phyloP scores from a whole-genome alignment of 2,329 filamentous ascomycete genomes.

The Didymella pinodella region DNA sequence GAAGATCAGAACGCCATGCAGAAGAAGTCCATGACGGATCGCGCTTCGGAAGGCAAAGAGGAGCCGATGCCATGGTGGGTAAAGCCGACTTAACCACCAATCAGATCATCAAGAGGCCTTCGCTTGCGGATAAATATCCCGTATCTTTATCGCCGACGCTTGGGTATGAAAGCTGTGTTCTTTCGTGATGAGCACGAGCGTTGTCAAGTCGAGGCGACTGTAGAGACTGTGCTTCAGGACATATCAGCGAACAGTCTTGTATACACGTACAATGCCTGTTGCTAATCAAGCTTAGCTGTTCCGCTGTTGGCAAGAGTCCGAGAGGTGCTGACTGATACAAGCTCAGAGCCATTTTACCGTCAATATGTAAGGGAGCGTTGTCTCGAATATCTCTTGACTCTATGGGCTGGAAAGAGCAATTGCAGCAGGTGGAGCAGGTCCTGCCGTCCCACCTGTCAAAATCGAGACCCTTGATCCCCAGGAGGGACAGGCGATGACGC shows the following conservation, averaged over 20 bases:
- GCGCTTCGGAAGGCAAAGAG: slow-evolving; percentile 18
- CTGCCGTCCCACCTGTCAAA: background rate
- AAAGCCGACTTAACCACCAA: slow-evolving; percentile 29
- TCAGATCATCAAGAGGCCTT: slow-evolving; percentile 1
- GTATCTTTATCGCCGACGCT: background rate
- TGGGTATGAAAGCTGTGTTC: background rate
- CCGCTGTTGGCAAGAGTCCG: background rate
- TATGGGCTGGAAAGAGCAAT: slow-evolving; percentile 2
- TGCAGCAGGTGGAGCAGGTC: slow-evolving; percentile 5
- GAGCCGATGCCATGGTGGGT: slow-evolving; percentile 22
- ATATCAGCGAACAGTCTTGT: background rate
- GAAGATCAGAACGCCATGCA: slow-evolving; percentile 2
- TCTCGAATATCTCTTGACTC: background rate
- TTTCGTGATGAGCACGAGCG: background rate
- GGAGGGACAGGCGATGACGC: background rate
- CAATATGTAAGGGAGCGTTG: background rate
- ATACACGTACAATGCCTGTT: background rate
- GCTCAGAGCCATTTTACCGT: background rate
- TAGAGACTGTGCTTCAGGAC: background rate
- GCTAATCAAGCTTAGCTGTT: background rate
- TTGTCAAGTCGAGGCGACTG: background rate
- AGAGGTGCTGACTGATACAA: background rate
- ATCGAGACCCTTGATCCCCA: background rate
- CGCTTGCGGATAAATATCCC: slow-evolving; percentile 7
- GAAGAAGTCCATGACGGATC: slow-evolving; percentile 25